These are phyloP conservation scores for Sclerotinia minor DNA, from an alignment of 2,329 filamentous ascomycete genomes.

Conservation along the genomic window DNA sequence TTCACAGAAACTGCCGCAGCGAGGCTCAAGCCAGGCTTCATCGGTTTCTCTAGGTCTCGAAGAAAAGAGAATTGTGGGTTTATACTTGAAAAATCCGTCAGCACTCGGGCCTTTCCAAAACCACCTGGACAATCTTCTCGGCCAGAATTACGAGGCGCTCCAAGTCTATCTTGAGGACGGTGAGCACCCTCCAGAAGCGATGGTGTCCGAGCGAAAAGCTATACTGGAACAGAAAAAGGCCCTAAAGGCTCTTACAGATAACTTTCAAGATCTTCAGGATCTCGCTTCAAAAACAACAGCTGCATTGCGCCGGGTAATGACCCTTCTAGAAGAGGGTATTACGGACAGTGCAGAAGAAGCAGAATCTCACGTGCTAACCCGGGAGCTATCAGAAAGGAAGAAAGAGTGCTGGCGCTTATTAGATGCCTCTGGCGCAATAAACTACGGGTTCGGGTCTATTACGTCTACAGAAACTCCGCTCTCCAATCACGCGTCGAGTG, in stretches of 20 bases:
- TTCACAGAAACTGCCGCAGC: constrained; percentile 23
- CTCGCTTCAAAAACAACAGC: constrained; percentile 18
- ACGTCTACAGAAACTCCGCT: constrained; percentile 23
- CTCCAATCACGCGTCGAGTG: constrained; percentile 31
- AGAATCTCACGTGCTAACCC: constrained; percentile 29
- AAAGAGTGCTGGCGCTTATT: constrained; percentile 35
- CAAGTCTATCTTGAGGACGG: constrained; percentile 35
- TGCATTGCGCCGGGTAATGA: constrained; percentile 3
- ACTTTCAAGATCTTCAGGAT: constrained; percentile 8
- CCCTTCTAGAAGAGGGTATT: constrained; percentile 29
- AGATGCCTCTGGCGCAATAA: constrained; percentile 37
- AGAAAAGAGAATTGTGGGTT: constrained; percentile 36
- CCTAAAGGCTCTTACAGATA: background rate
- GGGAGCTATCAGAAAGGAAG: constrained; percentile 35
- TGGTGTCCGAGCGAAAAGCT: constrained; percentile 34
- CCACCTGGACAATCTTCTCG: constrained; percentile 30
- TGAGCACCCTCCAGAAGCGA: constrained; percentile 29
- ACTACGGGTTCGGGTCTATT: constrained; percentile 36
- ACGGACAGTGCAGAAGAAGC: constrained; percentile 35
- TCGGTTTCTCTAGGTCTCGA: constrained; percentile 31
- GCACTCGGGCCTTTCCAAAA: constrained; percentile 31
- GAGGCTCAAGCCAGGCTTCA: constrained; percentile 31
- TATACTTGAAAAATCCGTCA: constrained; percentile 33
- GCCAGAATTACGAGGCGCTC: constrained; percentile 30
- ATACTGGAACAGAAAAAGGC: constrained; percentile 34